Conservation (phyloP, 768 basidiomycete genomes). For the Kwoniella mangroviensis region DNA sequence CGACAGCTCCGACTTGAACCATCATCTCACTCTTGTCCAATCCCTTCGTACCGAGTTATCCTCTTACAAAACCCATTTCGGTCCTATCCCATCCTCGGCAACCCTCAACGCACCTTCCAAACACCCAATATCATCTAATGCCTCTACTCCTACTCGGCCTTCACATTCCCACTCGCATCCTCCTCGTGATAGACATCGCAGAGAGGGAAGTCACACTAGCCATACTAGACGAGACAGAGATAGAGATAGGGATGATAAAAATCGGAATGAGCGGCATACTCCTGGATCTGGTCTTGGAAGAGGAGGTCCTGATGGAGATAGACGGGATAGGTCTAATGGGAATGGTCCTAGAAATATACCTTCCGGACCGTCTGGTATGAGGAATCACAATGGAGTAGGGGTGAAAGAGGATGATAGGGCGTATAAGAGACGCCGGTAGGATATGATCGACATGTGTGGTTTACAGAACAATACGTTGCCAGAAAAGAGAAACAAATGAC, state of each 20-base stretch:
- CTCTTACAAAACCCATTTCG: conserved; percentile 35
- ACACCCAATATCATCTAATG: not conserved
- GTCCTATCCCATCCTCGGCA: conserved; percentile 12
- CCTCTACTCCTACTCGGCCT: conserved; percentile 8
- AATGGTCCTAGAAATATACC: conserved; percentile 3
- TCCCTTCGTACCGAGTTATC: conserved; percentile 24
- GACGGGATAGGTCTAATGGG: not conserved
- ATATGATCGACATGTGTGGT: not conserved
- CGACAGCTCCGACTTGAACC: conserved; percentile 40
- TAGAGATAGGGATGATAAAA: not conserved
- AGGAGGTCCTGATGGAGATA: not conserved
- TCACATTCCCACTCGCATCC: conserved; percentile 1
- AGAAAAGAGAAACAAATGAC: not conserved
- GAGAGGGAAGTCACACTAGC: not conserved
- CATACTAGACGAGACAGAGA: not conserved
- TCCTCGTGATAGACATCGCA: conserved; percentile 2
- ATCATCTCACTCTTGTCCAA: conserved; percentile 39
- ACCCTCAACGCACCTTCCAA: conserved; percentile 3
- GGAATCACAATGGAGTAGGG: not conserved
- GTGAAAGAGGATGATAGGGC: conserved; percentile 19
- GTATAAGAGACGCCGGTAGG: conserved; percentile 15
- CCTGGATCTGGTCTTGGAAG: not conserved
- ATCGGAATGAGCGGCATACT: not conserved
- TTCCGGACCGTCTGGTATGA: not conserved
- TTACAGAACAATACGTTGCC: not conserved